These are phyloP conservation scores for Taxillus chinensis DNA, from an alignment of 164 flowering plant species.

Conservation along the genomic window DNA sequence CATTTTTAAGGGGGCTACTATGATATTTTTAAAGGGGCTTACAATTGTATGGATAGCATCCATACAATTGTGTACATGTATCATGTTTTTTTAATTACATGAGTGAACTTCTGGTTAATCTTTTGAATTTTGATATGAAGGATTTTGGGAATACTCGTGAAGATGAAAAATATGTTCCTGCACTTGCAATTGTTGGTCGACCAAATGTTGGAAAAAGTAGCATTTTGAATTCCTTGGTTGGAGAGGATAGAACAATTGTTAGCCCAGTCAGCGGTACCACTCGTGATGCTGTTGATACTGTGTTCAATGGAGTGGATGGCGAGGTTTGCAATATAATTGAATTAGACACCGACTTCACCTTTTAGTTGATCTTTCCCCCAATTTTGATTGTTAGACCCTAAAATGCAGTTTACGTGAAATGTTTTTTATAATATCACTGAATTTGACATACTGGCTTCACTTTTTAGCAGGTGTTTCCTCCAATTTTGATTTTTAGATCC, in stretches of 20 bases:
- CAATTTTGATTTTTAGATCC: too few species aligned
- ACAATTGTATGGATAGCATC: too few species aligned
- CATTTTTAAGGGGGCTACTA: too few species aligned
- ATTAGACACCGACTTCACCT: too few species aligned
- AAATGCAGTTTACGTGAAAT: too few species aligned
- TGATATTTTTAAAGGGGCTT: too few species aligned
- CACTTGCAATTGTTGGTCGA: slow-evolving; percentile 91
- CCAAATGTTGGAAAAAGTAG: slow-evolving; percentile 99
- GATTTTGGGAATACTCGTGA: slow-evolving; percentile 30
- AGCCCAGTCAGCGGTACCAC: slow-evolving; percentile 98
- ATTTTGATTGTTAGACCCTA: too few species aligned
- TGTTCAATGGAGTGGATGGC: slow-evolving; percentile 75
- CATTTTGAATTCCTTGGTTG: slow-evolving; percentile 88
- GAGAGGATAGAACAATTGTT: slow-evolving; percentile 92
- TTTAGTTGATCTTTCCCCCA: too few species aligned
- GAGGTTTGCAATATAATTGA: slow-evolving; percentile 40
- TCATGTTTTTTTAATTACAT: not conserved
- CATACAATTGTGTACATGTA: not conserved
- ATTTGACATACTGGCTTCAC: too few species aligned
- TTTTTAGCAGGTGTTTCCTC: too few species aligned
- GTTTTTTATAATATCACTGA: not conserved
- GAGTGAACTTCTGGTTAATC: not conserved
- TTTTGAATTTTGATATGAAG: slow-evolving; percentile 19
- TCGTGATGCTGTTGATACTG: slow-evolving; percentile 98
- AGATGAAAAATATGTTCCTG: slow-evolving; percentile 57